phyloP scores from a whole-genome alignment of 2,329 filamentous ascomycete genomes.

The Cordyceps pruinosa region DNA sequence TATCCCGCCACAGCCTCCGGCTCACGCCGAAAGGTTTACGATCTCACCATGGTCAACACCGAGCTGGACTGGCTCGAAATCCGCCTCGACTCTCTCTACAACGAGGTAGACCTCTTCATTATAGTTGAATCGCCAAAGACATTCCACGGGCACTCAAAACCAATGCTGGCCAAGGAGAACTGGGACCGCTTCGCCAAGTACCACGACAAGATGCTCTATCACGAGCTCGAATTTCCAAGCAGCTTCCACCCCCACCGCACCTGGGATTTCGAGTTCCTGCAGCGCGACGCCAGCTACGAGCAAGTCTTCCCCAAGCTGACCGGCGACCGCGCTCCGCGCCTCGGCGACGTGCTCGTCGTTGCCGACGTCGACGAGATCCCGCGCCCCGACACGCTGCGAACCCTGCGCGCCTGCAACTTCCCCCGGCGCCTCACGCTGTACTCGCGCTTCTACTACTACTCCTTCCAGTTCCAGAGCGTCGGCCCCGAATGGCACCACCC shows the following conservation, averaged over 20 bases:
- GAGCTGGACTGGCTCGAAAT: constrained; percentile 63
- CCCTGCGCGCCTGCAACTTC: constrained; percentile 46
- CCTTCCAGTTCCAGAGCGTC: constrained; percentile 43
- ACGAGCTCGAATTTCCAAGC: constrained; percentile 41
- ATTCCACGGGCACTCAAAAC: constrained; percentile 51
- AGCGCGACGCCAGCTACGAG: constrained; percentile 50
- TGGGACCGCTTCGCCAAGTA: constrained; percentile 46
- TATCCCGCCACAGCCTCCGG: constrained; percentile 19
- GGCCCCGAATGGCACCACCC: constrained; percentile 47
- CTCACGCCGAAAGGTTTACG: constrained; percentile 31
- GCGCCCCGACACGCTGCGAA: constrained; percentile 40
- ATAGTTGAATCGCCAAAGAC: constrained; percentile 54
- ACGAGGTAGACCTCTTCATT: constrained; percentile 58
- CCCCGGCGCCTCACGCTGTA: constrained; percentile 45
- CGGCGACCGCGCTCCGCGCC: constrained; percentile 33
- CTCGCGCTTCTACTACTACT: constrained; percentile 51
- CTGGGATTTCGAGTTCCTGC: constrained; percentile 45
- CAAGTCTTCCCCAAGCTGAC: constrained; percentile 47
- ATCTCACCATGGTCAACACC: constrained; percentile 55
- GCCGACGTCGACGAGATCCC: constrained; percentile 56
- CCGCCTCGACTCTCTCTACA: constrained; percentile 49
- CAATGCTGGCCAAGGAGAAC: constrained; percentile 45
- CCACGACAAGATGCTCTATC: constrained; percentile 55
- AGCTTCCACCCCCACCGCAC: constrained; percentile 30
- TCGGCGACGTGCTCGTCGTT: constrained; percentile 51